Percentiles rank a stretch among this genome's conserved stretches.
phyloP scores from a whole-genome alignment of 1,139 yeast genomes.

The Eremothecium cymbalariae region DNA sequence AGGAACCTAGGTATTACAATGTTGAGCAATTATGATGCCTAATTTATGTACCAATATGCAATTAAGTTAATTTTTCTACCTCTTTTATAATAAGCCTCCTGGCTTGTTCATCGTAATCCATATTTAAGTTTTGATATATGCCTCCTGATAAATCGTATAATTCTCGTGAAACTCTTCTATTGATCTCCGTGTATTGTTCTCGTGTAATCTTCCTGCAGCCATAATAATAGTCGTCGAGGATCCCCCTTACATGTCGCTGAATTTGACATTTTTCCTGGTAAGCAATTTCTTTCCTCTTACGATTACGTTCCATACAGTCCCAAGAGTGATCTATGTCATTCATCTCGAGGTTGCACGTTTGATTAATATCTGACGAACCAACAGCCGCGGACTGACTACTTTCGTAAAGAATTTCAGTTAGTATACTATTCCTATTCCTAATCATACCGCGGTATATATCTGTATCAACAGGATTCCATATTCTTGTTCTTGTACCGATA shows the following conservation, averaged over 20 bases:
- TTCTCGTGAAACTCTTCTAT: conserved; percentile 37
- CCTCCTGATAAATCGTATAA: conserved; percentile 32
- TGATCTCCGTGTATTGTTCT: conserved; percentile 41
- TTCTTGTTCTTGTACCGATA: neutral
- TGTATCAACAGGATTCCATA: conserved; percentile 1
- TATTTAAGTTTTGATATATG: conserved; percentile 14
- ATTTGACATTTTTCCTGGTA: conserved; percentile 34
- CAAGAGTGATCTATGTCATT: conserved; percentile 5
- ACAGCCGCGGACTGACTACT: neutral
- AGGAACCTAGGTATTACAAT: neutral
- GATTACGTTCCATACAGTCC: conserved; percentile 5
- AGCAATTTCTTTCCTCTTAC: conserved; percentile 3
- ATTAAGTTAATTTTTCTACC: conserved; percentile 1
- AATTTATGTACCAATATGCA: neutral
- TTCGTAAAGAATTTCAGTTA: conserved; percentile 12
- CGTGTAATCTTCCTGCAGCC: conserved; percentile 33
- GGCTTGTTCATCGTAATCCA: conserved; percentile 21
- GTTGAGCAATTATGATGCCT: neutral
- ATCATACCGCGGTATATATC: conserved; percentile 11
- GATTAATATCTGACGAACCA: neutral
- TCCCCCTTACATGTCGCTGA: conserved; percentile 46
- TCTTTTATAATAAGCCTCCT: conserved; percentile 6
- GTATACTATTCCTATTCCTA: conserved; percentile 12
- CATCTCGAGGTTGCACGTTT: neutral
- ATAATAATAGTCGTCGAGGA: conserved; percentile 43